phyloP scores from a whole-genome alignment of 495 filamentous ascomycete species.

The Xylaria bambusicola region DNA sequence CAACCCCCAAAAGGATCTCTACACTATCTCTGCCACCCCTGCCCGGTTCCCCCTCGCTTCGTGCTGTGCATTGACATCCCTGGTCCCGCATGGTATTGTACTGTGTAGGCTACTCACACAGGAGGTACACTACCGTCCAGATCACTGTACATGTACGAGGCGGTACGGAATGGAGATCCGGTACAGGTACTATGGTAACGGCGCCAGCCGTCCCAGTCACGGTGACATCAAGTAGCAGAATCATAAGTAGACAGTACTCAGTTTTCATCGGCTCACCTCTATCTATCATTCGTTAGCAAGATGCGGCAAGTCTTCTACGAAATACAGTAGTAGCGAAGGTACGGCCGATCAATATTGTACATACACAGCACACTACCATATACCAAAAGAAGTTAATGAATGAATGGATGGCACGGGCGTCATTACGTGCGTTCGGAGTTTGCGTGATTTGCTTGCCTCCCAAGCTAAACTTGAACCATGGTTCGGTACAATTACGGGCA shows the following conservation, averaged over 20 bases:
- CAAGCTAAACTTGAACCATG: conserved; percentile 10
- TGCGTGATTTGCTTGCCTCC: conserved; percentile 10
- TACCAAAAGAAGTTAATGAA: conserved; percentile 3
- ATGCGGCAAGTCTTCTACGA: too few relatives aligned
- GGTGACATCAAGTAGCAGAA: not conserved
- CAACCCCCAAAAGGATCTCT: too few relatives aligned
- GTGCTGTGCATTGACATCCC: conserved; percentile 6
- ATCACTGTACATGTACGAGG: too few relatives aligned
- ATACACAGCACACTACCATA: too few relatives aligned
- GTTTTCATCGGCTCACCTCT: not conserved
- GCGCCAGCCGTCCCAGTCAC: conserved; percentile 4
- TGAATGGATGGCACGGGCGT: conserved; percentile 7
- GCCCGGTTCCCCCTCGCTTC: conserved; percentile 12
- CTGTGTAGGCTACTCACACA: not conserved
- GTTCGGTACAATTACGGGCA: conserved; percentile 2
- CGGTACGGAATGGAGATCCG: not conserved
- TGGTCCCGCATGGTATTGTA: conserved; percentile 1
- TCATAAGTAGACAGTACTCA: not conserved
- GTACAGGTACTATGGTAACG: not conserved
- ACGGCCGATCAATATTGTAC: conserved; percentile 6
- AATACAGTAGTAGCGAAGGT: too few relatives aligned
- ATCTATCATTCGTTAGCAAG: conserved; percentile 7
- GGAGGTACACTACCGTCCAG: not conserved
- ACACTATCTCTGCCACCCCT: conserved; percentile 13
- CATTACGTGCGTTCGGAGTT: conserved; percentile 18